These are phyloP conservation scores for Allomyces javanicus DNA, from an alignment of 192 early-diverging fungal species.

Conservation along the genomic window DNA sequence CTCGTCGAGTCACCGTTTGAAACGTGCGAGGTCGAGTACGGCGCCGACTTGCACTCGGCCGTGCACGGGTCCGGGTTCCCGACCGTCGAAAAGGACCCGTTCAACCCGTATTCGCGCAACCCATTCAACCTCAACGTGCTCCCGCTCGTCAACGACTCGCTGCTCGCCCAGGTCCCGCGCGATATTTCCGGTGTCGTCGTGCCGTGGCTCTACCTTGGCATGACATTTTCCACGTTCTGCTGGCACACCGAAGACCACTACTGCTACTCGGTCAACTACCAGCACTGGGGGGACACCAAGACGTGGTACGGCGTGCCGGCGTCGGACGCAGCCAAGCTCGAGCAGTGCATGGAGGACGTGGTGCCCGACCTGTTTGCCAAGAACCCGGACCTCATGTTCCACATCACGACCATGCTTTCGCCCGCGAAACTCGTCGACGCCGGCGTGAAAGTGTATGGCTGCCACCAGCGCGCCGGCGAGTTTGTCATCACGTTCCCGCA, in stretches of 20 bases:
- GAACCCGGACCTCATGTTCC: conserved; percentile 81
- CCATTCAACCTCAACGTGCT: conserved; percentile 83
- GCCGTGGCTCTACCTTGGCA: conserved; percentile 92
- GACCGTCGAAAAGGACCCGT: conserved; percentile 35
- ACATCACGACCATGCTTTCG: conserved; percentile 78
- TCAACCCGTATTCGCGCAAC: conserved; percentile 41
- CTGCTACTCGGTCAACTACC: conserved; percentile 92
- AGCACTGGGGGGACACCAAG: conserved; percentile 89
- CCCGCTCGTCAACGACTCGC: conserved; percentile 53
- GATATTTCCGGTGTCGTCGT: conserved; percentile 96
- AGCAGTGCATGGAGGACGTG: conserved; percentile 53
- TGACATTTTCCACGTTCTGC: conserved; percentile 88
- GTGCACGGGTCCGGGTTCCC: conserved; percentile 88
- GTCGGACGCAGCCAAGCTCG: conserved; percentile 55
- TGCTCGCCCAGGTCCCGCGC: conserved; percentile 71
- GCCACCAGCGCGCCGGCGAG: conserved; percentile 80
- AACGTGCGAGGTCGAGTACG: conserved; percentile 84
- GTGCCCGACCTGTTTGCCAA: conserved; percentile 75
- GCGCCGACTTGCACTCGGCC: conserved; percentile 80
- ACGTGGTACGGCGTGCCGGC: conserved; percentile 95
- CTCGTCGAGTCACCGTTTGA: conserved; percentile 70
- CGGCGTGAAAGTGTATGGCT: conserved; percentile 50
- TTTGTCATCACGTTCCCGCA: conserved; percentile 89
- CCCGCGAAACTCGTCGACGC: conserved; percentile 50
- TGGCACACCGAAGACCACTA: conserved; percentile 98